These are phyloP conservation scores for Epipyxis sp. DNA, from an alignment of 108 stramenopile genomes.

Conservation along the genomic window DNA sequence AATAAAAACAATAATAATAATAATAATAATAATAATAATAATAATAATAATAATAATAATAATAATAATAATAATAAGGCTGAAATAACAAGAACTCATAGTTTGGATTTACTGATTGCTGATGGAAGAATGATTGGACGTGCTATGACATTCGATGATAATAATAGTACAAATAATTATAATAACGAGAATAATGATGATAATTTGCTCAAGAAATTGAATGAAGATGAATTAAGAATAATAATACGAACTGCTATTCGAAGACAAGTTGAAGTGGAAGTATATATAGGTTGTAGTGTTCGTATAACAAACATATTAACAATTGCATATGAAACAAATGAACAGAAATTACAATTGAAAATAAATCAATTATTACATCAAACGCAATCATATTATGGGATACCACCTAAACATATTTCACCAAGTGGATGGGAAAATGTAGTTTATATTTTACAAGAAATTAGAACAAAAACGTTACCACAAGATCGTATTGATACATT, in stretches of 20 bases:
- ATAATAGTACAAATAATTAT: not conserved
- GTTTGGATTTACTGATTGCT: too few relatives aligned
- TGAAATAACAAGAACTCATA: too few relatives aligned
- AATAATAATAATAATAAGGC: too few relatives aligned
- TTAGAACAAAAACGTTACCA: slow-evolving; percentile 19
- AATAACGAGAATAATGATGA: not conserved
- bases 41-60: too few relatives aligned
- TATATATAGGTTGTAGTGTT: not conserved
- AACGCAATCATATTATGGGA: slow-evolving; percentile 25
- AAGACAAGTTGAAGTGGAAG: not conserved
- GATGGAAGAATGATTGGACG: too few relatives aligned
- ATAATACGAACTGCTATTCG: not conserved
- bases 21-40: too few relatives aligned
- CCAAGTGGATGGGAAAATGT: not conserved
- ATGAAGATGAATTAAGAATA: not conserved
- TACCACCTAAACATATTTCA: slow-evolving; percentile 29
- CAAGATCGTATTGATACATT: slow-evolving; percentile 14
- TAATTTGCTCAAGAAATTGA: not conserved
- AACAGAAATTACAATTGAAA: not conserved
- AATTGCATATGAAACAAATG: not conserved
- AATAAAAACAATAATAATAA: too few relatives aligned
- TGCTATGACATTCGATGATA: too few relatives aligned
- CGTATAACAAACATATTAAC: not conserved
- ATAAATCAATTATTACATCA: not conserved
- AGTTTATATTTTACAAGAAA: not conserved